Evolutionary conservation across 2,329 filamentous ascomycete species (phyloP), one percentile per base, ranked within the genome.

Genomic region (Neopestalotiopsis sp.): DNA sequence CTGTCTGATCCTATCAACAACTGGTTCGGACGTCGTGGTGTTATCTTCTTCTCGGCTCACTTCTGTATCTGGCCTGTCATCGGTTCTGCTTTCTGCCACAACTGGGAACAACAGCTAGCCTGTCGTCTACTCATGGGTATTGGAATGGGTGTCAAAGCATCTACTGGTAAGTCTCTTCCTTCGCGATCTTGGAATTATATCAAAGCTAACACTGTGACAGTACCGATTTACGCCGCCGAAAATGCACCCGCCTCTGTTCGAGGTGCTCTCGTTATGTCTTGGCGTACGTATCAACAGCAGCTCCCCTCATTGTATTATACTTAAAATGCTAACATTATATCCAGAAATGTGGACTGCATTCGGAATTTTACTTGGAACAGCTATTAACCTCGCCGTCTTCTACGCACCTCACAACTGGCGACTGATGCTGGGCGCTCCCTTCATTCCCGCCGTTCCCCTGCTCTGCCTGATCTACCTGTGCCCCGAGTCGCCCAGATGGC

Each of bases 261-360:
- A 76, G 92, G 92, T 71, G 92, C 91, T 7, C 84, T 96, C 20
- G 92, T 95, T 71, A 95, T 95, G 92, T 90, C 90, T 71, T 95
- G 93, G 92, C 91, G 77, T 75, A 71, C 73, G 74, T 74, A 56
- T 14, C 57, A 57, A 20, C 12, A 34, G 57, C 24, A 0, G n/a
- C 49, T 70, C 20, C 17, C 13, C 61, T 28, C 32, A 9, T 38
- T 63, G 5, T 32, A 14, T 42, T 12, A 28, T 5, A 66, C 30
- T 49, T 38, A 20, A 72, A 72, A 68, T 65, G 61, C 69, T n/a
- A 56, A 61, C 34, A 82, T 34, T 4, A 13, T 17, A 3, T 30
- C 2, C 32, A 71, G 70, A 95, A 80, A 82, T 92, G 79, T 92
- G 89, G 88, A 90, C 86, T 2, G 81, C 81, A 9, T 84, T 90